Evolutionary conservation across 495 filamentous ascomycete species (phyloP), one percentile per base, ranked within the genome.

Genomic region (Melanomma pulvis-pyrius): DNA sequence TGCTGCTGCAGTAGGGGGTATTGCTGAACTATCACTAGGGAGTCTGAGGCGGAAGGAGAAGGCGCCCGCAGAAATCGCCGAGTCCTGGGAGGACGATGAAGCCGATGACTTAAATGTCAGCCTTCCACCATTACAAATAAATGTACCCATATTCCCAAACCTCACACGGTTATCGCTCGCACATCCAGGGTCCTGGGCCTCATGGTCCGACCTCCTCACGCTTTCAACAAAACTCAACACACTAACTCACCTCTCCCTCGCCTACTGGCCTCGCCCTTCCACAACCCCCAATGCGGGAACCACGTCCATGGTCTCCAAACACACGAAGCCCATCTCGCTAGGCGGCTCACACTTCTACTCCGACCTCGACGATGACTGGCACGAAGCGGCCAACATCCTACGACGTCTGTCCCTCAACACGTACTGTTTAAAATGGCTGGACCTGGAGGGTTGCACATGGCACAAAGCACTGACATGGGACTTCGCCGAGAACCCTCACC

Each of bases 361-460:
- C 36, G 79, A 76, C 2, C 74, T 87, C 1, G 88, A 92, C 63
- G 77, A 85, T 49, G 86, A 92, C 76, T 90, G 84, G 84, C 79
- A 81, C 29, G 90, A 93, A 71, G 85, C 89, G 0, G 85, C 90
- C 0, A 76, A 80, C 41, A 77, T 94, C 2, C 77, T 96, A 1
- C 83, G 87, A n/a, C 82, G 84, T 13, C 79, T 97, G 0, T 89
- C 88, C 57, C 80, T 80, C 26, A 78, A 77, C 13, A 83, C 89
- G 0, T 91, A 92, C 71, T 83, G 85, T 49, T 80, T 97, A 1
- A 84, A 90, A 73, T 92, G 87, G 77, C 82, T 97, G 0, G 91
- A 94, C 72, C 77, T 97, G 15, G 90, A 89, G 62, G 92, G 91
- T 17, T 96, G 92, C 74, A 80, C 82, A 17, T 97, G 92, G 92